Percentiles rank a stretch among this genome's conserved stretches.
These are phyloP conservation scores for Alternaria consortialis DNA, from an alignment of 2,329 filamentous ascomycete genomes.

Conservation along the genomic window DNA sequence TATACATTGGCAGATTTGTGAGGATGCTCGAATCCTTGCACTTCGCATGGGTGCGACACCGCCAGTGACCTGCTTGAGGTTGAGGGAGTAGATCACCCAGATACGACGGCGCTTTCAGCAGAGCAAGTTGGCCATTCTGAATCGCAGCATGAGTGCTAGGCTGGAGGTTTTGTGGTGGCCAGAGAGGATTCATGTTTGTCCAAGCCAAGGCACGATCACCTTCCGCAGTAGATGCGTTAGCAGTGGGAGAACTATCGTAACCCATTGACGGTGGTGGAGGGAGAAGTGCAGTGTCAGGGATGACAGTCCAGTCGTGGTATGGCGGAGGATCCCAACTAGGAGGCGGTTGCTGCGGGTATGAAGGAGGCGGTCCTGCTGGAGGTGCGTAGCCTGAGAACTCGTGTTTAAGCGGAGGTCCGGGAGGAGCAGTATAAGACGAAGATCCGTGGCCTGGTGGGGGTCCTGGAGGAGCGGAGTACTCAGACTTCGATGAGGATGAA, in stretches of 20 bases:
- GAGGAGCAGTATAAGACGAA: slow-evolving; percentile 27
- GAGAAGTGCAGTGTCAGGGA: slow-evolving; percentile 76
- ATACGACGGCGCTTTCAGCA: slow-evolving; percentile 45
- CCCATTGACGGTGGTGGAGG: slow-evolving; percentile 76
- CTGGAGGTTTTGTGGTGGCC: slow-evolving; percentile 61
- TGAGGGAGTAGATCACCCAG: slow-evolving; percentile 58
- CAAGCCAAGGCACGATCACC: slow-evolving; percentile 72
- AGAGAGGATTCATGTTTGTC: slow-evolving; percentile 69
- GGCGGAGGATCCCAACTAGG: slow-evolving; percentile 59
- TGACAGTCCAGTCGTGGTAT: slow-evolving; percentile 76
- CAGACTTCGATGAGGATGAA: slow-evolving; percentile 16
- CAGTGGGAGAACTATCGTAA: slow-evolving; percentile 71
- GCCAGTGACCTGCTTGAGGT: slow-evolving; percentile 49
- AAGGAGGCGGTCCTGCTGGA: slow-evolving; percentile 42
- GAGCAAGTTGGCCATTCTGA: slow-evolving; percentile 59
- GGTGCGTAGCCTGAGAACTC: slow-evolving; percentile 34
- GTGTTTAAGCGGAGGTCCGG: slow-evolving; percentile 30
- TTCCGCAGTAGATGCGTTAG: slow-evolving; percentile 72
- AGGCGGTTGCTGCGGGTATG: slow-evolving; percentile 44
- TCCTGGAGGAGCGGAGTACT: slow-evolving; percentile 34
- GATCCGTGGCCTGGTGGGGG: slow-evolving; percentile 33
- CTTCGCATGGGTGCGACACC: slow-evolving; percentile 55
- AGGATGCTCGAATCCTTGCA: slow-evolving; percentile 70
- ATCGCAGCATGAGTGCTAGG: slow-evolving; percentile 60
- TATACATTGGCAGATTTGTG: slow-evolving; percentile 74